Percentiles rank a stretch among this genome's conserved stretches.
Conservation (phyloP, 441 rosid species). For the Cnidoscolus chayamansa region DNA sequence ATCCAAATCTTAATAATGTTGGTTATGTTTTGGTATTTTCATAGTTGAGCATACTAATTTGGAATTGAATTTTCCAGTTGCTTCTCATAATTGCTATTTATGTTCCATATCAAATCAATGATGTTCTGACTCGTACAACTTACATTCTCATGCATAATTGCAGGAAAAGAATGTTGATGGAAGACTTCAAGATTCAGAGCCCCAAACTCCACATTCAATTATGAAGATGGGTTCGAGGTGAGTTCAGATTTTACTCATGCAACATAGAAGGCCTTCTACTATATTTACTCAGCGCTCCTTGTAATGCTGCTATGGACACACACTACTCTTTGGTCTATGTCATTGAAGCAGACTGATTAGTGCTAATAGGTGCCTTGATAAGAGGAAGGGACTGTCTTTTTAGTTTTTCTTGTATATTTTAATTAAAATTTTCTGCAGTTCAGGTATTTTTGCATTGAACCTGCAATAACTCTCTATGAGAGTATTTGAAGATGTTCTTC, state of each 20-base stretch:
- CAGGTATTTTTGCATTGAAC: too few species aligned
- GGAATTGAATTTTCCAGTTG: background rate
- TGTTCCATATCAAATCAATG: constrained; percentile 13
- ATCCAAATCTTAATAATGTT: background rate
- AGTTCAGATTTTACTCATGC: constrained; percentile 24
- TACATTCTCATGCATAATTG: constrained; percentile 26
- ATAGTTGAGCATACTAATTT: constrained; percentile 1
- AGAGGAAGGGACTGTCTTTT: background rate
- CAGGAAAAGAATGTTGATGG: constrained; percentile 91
- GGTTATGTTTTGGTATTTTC: background rate
- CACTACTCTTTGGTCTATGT: constrained; percentile 2
- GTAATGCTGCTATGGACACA: background rate
- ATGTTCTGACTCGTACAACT: constrained; percentile 1
- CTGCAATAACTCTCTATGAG: background rate
- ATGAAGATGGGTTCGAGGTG: constrained; percentile 85
- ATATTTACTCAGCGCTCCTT: background rate
- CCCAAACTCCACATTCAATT: constrained; percentile 89
- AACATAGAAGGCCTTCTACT: background rate
- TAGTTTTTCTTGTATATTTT: too few species aligned
- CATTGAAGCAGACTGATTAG: background rate
- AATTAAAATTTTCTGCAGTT: too few species aligned
- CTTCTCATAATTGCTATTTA: constrained; percentile 4
- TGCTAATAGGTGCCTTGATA: background rate
- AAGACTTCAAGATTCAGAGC: constrained; percentile 92
- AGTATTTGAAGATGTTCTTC: too few species aligned